Evolutionary conservation across 305 asterid species (phyloP), one percentile per base, ranked within the genome.

Genomic region (Rubia tinctorum): DNA sequence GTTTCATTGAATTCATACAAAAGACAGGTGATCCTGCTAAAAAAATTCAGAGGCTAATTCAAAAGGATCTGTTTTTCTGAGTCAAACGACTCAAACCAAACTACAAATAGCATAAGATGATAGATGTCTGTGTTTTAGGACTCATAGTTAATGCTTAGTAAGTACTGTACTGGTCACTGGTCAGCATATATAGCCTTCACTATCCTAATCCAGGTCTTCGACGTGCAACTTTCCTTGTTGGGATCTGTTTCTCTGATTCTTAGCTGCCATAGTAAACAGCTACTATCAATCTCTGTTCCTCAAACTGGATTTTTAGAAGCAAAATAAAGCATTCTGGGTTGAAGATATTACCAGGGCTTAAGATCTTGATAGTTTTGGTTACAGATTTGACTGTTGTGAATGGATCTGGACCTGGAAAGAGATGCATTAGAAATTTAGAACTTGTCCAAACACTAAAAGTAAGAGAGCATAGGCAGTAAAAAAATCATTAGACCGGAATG

Each of bases 291-390:
- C 23, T 37, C 2, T n/a, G 66, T 59, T 49, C 43, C 71, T 61
- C 25, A 22, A 25, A 34, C 44, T 45, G 80, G 69, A 66, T 55
- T 43, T 53, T 2, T 9, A 6, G 13, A 23, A 56, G 55, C 17
- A 20, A 71, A 55, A 59, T 23, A 51, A 40, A 70, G 40, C 55
- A 39, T 20, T 8, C 22, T 39, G 22, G 65, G 56, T 71, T 25
- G 51, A 51, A 77, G 70, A 58, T 61, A 47, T 77, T 90, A 91
- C 97, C 97, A 53, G 97, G 99, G 79, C 97, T 94, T 69, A 88
- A 64, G 51, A 91, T 88, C 63, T 82, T 79, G 61, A 94, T 84
- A 53, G 94, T 80, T 84, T 87, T 90, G 8, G 97, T 88, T 75
- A 90, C 80, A 63, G 98, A 88, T 45, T 86, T 86, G 82, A 82